Percentiles rank a stretch among this genome's conserved stretches.
These are phyloP conservation scores for Wickerhamiella galacta DNA, from an alignment of 805 yeast species.

Conservation along the genomic window DNA sequence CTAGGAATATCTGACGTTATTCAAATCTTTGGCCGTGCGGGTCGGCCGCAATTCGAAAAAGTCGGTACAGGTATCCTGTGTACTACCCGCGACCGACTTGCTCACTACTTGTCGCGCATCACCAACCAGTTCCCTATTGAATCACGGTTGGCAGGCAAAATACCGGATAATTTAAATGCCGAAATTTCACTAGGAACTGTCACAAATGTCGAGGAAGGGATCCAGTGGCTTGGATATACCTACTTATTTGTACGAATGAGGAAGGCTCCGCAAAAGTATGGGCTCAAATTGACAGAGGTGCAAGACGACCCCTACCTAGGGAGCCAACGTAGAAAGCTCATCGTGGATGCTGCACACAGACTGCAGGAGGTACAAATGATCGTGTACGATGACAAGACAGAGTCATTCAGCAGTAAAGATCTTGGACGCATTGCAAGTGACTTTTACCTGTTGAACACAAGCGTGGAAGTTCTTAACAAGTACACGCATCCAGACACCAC, in stretches of 20 bases:
- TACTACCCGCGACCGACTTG: slow-evolving; percentile 65
- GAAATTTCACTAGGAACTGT: slow-evolving; percentile 93
- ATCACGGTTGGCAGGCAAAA: slow-evolving; percentile 55
- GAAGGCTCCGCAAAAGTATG: slow-evolving; percentile 84
- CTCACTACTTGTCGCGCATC: slow-evolving; percentile 73
- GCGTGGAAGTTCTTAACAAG: slow-evolving; percentile 78
- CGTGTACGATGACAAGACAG: slow-evolving; percentile 71
- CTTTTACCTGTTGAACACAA: slow-evolving; percentile 67
- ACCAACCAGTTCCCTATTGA: slow-evolving; percentile 96
- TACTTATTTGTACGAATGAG: slow-evolving; percentile 88
- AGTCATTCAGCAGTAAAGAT: slow-evolving; percentile 69
- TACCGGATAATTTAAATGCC: slow-evolving; percentile 88
- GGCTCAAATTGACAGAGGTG: slow-evolving; percentile 74
- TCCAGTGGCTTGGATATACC: slow-evolving; percentile 96
- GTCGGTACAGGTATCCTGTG: slow-evolving; percentile 86
- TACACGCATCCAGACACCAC: slow-evolving; percentile 71
- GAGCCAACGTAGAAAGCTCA: slow-evolving; percentile 57
- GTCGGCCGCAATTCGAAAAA: slow-evolving; percentile 90
- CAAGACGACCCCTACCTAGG: slow-evolving; percentile 68
- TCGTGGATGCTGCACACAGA: slow-evolving; percentile 61
- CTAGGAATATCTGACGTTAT: slow-evolving; percentile 92
- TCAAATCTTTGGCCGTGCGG: slow-evolving; percentile 98
- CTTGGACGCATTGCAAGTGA: slow-evolving; percentile 91
- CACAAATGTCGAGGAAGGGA: slow-evolving; percentile 84
- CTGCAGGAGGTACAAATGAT: slow-evolving; percentile 87